phyloP scores from a whole-genome alignment of 495 filamentous ascomycete genomes.

The Hypoxylon perforatum region DNA sequence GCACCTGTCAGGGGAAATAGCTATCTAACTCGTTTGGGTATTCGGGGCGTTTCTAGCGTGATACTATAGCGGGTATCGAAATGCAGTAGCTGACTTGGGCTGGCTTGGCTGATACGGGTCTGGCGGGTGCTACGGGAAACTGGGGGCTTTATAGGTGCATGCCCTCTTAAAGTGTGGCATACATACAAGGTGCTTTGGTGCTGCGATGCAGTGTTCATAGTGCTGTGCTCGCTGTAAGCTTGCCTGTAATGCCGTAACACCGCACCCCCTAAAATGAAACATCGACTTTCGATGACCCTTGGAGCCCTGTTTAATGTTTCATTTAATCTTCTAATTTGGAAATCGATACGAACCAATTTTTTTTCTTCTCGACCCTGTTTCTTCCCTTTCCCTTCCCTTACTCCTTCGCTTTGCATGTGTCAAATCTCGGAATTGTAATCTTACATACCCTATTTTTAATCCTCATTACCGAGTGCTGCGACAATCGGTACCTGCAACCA shows the following conservation, averaged over 20 bases:
- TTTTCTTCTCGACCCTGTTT: constrained; percentile 23
- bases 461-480: constrained; percentile 13
- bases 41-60: constrained; percentile 14
- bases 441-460: constrained; percentile 33
- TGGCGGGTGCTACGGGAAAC: neutral
- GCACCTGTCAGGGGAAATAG: constrained; percentile 21
- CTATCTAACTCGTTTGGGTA: constrained; percentile 23
- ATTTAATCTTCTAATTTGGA: constrained; percentile 41
- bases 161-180: no score
- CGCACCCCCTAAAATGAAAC: constrained; percentile 31
- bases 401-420: constrained; percentile 27
- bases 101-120: no score
- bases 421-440: constrained; percentile 38
- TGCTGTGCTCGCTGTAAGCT: neutral
- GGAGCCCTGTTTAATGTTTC: constrained; percentile 35
- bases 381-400: constrained; percentile 31
- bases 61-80: constrained; percentile 3
- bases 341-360: constrained; percentile 33
- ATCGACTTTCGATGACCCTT: constrained; percentile 23
- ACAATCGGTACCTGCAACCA: constrained; percentile 1
- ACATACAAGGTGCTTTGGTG: no score
- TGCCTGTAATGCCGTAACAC: no score
- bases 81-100: neutral
- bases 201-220: neutral
- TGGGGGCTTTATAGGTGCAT: constrained; percentile 5